Base-by-base conservation (phyloP, 345 rosid genomes). In the Salix viminalis region DNA sequence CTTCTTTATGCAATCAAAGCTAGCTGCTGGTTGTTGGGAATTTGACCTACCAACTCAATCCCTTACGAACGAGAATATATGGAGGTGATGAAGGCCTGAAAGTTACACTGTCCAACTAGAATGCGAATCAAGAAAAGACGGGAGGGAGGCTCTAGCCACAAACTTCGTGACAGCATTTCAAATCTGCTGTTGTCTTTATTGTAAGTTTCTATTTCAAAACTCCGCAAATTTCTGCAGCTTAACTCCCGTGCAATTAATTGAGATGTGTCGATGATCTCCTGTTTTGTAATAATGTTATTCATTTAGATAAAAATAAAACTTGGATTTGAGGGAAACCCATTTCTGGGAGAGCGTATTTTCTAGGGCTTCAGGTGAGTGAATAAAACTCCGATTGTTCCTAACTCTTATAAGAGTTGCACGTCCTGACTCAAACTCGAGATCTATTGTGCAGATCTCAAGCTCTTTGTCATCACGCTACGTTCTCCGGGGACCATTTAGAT, bases 311-410 rank as follows among this genome's bases (percentile, higher is more conserved):
- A 39, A 32, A 32, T 3, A 32, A 32, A 32, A 30, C 32, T 4
- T 34, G 5, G 36, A 34, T 34, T 34, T 0, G 6, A 34, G 6
- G 6, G 36, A 34, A 34, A 34, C 34, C 0, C 36, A 34, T 34
- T 34, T 4, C 4, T 4, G 1, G 0, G 36, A 34, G 5, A 0
- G 36, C 1, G 0, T 4, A 34, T 0, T 34, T 34, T 34, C 0
- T 34, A n/a, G 5, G 36, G 5, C 5, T 34, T 0, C 1, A 4
- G 1, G 6, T 34, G 1, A 34, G 36, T 0, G 5, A 34, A 6
- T 34, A 34, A 34, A 0, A 30, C 4, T 0, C 0, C 0, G 32
- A 30, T 0, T 30, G 4, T 30, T 0, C 4, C 4, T 2, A 3
- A 2, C 0, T 34, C 6, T 34, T 34, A 34, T 0, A 34, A 32